Percentiles rank a stretch among this genome's conserved stretches.
Conservation (phyloP, 1,284 basidiomycete genomes). For the Melampsora medusae region DNA sequence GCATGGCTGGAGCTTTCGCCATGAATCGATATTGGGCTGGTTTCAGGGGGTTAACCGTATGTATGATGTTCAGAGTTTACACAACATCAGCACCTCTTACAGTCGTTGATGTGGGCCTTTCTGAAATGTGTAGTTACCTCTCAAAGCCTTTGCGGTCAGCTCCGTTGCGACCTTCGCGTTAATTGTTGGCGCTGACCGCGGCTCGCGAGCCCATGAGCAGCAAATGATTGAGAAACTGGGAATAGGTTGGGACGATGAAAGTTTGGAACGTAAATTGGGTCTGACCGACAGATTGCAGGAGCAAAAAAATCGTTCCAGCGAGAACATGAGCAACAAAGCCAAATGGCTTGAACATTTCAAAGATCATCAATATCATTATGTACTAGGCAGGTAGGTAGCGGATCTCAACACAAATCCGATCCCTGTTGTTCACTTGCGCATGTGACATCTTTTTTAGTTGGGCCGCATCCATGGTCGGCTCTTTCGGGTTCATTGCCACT, state of each 20-base stretch:
- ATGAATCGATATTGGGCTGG: constrained; percentile 36
- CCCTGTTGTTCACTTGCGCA: neutral
- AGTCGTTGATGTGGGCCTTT: neutral
- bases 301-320: too few relatives aligned
- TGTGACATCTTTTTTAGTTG: constrained; percentile 9
- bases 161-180: constrained; percentile 25
- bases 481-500: constrained; percentile 27
- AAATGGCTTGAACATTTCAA: constrained; percentile 28
- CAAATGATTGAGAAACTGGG: constrained; percentile 3
- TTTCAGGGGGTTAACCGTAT: constrained; percentile 30
- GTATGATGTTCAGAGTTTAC: neutral
- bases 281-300: neutral
- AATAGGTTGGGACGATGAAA: constrained; percentile 13
- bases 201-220: constrained; percentile 17
- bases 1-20: neutral
- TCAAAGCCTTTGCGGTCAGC: constrained; percentile 32
- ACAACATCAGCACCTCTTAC: neutral
- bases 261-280: constrained; percentile 6
- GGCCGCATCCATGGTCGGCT: constrained; percentile 37
- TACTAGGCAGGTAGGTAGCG: constrained; percentile 17
- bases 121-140: constrained; percentile 7
- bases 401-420: neutral
- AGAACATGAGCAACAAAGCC: constrained; percentile 20
- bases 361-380: constrained; percentile 25
- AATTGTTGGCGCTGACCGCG: constrained; percentile 35